Conservation (phyloP, 2,329 filamentous ascomycete species). For the Monilinia polystroma region DNA sequence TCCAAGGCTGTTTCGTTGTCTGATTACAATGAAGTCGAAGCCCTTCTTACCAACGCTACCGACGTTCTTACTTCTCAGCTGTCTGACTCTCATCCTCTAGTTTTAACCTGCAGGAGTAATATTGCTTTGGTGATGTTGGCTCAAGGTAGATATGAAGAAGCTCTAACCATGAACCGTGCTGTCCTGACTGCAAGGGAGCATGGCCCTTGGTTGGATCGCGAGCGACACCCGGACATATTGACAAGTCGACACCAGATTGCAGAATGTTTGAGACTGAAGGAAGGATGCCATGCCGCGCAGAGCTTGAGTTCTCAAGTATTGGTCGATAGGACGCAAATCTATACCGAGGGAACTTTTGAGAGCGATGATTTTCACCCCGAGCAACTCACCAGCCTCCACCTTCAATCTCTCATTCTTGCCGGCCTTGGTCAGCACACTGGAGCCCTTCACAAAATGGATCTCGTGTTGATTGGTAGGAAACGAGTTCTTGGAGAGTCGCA, state of each 20-base stretch:
- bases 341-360: slow-evolving; percentile 32
- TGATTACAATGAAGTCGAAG: slow-evolving; percentile 33
- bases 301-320: slow-evolving; percentile 30
- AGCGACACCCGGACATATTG: slow-evolving; percentile 35
- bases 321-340: slow-evolving; percentile 29
- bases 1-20: slow-evolving; percentile 28
- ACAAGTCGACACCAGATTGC: slow-evolving; percentile 35
- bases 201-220: slow-evolving; percentile 33
- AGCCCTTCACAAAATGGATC: slow-evolving; percentile 32
- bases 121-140: slow-evolving; percentile 31
- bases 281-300: slow-evolving; percentile 34
- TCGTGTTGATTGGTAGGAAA: slow-evolving; percentile 28
- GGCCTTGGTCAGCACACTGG: slow-evolving; percentile 30
- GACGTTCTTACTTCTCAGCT: slow-evolving; percentile 28
- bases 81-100: slow-evolving; percentile 31
- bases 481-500: slow-evolving; percentile 31
- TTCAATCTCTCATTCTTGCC: slow-evolving; percentile 33
- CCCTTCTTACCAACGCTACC: slow-evolving; percentile 28
- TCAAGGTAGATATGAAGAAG: slow-evolving; percentile 33
- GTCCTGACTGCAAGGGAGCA: slow-evolving; percentile 28
- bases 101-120: slow-evolving; percentile 31
- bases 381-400: slow-evolving; percentile 34
- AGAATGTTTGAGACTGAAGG: slow-evolving; percentile 30
- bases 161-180: slow-evolving; percentile 31
- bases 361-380: slow-evolving; percentile 35